Percentiles rank a stretch among this genome's conserved stretches.
phyloP scores from a whole-genome alignment of 2,329 filamentous ascomycete species.

The Alternaria rosae region DNA sequence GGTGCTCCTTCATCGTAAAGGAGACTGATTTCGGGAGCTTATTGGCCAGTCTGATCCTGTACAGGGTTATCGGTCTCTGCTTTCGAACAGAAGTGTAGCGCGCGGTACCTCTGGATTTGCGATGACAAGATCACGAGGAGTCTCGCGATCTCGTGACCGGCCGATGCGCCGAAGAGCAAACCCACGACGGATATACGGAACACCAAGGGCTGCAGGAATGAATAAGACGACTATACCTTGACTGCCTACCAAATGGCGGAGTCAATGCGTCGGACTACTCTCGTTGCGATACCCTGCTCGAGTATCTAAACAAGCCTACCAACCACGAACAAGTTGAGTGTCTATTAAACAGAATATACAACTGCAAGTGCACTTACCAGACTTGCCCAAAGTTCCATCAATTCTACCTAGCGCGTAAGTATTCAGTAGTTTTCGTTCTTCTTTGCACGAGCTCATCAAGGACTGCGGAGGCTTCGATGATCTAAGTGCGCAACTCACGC shows the following conservation, averaged over 20 bases:
- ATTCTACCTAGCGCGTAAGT: background rate
- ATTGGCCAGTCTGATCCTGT: background rate
- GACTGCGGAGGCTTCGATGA: background rate
- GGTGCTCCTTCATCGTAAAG: background rate
- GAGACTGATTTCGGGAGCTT: background rate
- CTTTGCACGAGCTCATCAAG: background rate
- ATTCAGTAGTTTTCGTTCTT: background rate
- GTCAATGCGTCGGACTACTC: background rate
- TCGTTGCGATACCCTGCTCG: background rate
- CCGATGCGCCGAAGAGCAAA: background rate
- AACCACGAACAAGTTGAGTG: background rate
- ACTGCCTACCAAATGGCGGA: background rate
- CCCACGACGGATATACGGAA: background rate
- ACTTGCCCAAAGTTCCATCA: background rate
- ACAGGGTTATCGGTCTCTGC: background rate
- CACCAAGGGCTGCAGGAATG: background rate
- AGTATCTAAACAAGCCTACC: background rate
- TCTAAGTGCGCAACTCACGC: background rate
- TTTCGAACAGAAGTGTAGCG: background rate
- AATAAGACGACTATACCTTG: background rate
- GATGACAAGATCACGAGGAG: background rate
- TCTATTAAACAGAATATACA: background rate
- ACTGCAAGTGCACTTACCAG: background rate
- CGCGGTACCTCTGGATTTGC: background rate
- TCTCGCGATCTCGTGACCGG: background rate